A percentile compares a stretch with the other conserved stretches of the same genome.
Evolutionary conservation across 305 asterid species (phyloP).

Genomic region (Plantago coronopus): DNA sequence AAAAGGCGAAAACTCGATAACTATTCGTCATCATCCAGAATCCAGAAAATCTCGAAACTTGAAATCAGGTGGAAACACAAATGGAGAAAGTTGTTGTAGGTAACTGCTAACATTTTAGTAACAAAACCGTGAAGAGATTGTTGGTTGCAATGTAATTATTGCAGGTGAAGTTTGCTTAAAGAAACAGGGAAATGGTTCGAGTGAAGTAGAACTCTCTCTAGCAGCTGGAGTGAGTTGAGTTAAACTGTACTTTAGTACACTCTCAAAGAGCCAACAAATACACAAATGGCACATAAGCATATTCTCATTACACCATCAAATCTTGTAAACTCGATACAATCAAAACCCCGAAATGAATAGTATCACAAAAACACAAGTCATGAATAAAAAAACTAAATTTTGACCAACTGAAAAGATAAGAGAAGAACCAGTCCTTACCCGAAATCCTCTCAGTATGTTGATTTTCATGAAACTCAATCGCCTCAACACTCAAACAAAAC

Average conservation of each 20-base stretch:
- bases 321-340: too few relatives aligned
- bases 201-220: too few relatives aligned
- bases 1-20: not conserved
- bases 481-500: not conserved
- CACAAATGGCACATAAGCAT: too few relatives aligned
- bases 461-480: not conserved
- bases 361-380: too few relatives aligned
- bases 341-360: too few relatives aligned
- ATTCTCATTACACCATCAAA: too few relatives aligned
- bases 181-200: not conserved
- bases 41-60: not conserved
- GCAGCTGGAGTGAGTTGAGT: too few relatives aligned
- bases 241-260: too few relatives aligned
- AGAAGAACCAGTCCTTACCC: not conserved
- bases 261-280: too few relatives aligned
- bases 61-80: not conserved
- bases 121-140: not conserved
- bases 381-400: too few relatives aligned
- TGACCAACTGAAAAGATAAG: too few relatives aligned
- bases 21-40: not conserved
- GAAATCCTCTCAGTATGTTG: not conserved
- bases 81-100: conserved; percentile 12
- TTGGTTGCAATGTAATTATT: conserved; percentile 9
- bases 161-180: not conserved
- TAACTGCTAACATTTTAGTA: not conserved